Evolutionary conservation across 2,329 filamentous ascomycete genomes (phyloP).

Genomic region (Fusarium domesticum): DNA sequence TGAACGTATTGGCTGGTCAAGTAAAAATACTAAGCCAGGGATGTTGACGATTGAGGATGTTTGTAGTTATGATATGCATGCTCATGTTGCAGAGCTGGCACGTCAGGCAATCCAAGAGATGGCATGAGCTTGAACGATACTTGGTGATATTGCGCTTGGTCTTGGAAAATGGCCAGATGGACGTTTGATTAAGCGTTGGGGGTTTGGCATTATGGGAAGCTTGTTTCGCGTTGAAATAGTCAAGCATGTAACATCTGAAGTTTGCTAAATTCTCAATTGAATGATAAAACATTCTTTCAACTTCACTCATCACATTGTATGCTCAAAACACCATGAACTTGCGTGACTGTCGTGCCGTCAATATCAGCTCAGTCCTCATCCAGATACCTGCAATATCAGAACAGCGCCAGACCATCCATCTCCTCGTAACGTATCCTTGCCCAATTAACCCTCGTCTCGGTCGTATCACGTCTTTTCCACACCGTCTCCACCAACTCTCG

Average conservation of each 20-base stretch:
- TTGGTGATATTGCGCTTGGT: too few relatives aligned
- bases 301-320: too few relatives aligned
- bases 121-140: background rate
- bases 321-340: background rate
- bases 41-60: slow-evolving; percentile 64
- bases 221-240: too few relatives aligned
- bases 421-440: slow-evolving; percentile 36
- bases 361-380: too few relatives aligned
- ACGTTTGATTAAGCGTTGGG: too few relatives aligned
- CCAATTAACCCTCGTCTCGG: slow-evolving; percentile 34
- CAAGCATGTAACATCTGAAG: too few relatives aligned
- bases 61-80: slow-evolving; percentile 48
- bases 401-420: slow-evolving; percentile 36
- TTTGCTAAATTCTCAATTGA: too few relatives aligned
- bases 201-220: too few relatives aligned
- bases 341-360: too few relatives aligned
- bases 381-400: slow-evolving; percentile 20
- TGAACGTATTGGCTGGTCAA: slow-evolving; percentile 28
- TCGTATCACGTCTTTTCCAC: slow-evolving; percentile 35
- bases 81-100: slow-evolving; percentile 18
- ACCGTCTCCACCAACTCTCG: slow-evolving; percentile 40
- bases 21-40: slow-evolving; percentile 46
- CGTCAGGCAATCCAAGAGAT: background rate
- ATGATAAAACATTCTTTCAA: too few relatives aligned
- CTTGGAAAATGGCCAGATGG: too few relatives aligned